Evolutionary conservation across 768 basidiomycete genomes (phyloP).

Genomic region (Lactarius deliciosus): DNA sequence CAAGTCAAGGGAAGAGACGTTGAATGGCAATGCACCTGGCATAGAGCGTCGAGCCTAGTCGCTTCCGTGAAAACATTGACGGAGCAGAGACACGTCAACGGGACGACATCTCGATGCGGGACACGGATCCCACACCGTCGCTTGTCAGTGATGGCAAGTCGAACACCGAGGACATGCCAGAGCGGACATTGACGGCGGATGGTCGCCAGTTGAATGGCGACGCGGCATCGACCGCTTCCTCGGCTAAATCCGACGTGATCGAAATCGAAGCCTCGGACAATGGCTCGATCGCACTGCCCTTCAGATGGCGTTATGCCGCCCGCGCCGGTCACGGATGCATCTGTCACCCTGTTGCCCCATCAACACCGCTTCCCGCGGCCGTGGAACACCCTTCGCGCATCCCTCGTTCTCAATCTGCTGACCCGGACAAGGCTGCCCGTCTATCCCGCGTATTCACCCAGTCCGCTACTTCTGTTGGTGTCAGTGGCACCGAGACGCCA

Average conservation of each 20-base stretch:
- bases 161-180: conserved; percentile 14
- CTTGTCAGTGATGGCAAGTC: conserved; percentile 24
- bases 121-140: conserved; percentile 18
- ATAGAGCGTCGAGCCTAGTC: conserved; percentile 14
- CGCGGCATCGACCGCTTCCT: conserved; percentile 30
- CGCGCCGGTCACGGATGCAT: conserved; percentile 6
- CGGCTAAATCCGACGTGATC: conserved; percentile 24
- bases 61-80: conserved; percentile 32
- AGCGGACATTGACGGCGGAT: not conserved
- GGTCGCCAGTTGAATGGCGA: conserved; percentile 6
- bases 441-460: conserved; percentile 59
- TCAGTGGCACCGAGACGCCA: conserved; percentile 36
- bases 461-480: conserved; percentile 38
- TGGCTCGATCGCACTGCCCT: conserved; percentile 16
- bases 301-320: not conserved
- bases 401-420: conserved; percentile 79
- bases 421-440: conserved; percentile 62
- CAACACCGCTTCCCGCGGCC: conserved; percentile 32
- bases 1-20: conserved; percentile 7
- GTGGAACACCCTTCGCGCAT: conserved; percentile 44
- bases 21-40: conserved; percentile 8
- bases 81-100: conserved; percentile 30
- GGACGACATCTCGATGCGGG: conserved; percentile 22
- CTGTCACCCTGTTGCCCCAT: conserved; percentile 30
- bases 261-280: conserved; percentile 23